Base-by-base conservation (phyloP, 2,329 filamentous ascomycete species). In the Stagonosporopsis rhizophila region DNA sequence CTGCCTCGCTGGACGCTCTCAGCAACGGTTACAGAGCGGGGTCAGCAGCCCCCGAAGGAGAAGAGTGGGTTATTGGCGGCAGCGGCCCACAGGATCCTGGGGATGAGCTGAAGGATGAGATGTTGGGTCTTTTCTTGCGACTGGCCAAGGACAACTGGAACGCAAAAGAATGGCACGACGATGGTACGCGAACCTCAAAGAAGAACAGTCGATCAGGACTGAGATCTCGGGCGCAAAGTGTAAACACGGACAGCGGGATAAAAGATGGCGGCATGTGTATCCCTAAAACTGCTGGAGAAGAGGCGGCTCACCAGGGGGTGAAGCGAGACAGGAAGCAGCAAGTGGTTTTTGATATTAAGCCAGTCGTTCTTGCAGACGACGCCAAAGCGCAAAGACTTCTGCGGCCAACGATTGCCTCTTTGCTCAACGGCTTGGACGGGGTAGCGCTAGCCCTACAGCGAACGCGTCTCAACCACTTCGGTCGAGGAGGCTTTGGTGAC, bases 381-480 rank as follows among this genome's bases (percentile, higher is more conserved):
- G 87, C 89, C 1, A 72, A 81, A 44, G 90, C 91, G 0, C 79
- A 83, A 56, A 72, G 76, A 1, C 79, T 96, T 5, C 78, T 96
- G 15, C 82, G 83, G 0, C 91, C 92, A 0, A 82, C 85, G 0
- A 82, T 90, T 11, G 82, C 87, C n/a, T 88, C 91, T 62, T 83
- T 93, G 15, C 80, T 96, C 8, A 77, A 81, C 1, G 85, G 86
- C 32, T 71, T 96, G 1, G 91, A 97, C 65, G 74, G 80, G 5
- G 81, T 94, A 0, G 82, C 96, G 6, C 79, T 82, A 27, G 85
- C 87, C 3, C 80, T 98, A 14, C 91, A 93, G 69, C 85, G 87
- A 56, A 82, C 85, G 1, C 84, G 88, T 34, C 77, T 84, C 39
- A 82, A 86, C 2, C 84, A 83, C 47, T 63, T 66, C 39, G 65